These are phyloP conservation scores for Acacia confusa DNA, from an alignment of 306 rosid species.

Conservation along the genomic window DNA sequence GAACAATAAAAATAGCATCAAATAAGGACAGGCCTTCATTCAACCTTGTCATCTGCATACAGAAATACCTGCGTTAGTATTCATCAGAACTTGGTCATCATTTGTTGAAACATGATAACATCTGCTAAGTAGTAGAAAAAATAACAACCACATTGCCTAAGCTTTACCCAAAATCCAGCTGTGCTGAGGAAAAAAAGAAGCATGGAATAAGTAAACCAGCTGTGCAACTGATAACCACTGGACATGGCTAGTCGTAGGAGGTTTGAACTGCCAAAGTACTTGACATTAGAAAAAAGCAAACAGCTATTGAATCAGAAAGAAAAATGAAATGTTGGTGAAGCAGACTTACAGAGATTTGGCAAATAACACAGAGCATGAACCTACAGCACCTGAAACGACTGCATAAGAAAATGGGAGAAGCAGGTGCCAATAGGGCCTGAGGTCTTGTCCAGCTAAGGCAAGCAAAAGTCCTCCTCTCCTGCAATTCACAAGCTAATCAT, in stretches of 20 bases:
- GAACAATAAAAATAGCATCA: slow-evolving; percentile 96
- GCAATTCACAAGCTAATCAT: slow-evolving; percentile 36
- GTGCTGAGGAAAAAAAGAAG: slow-evolving; percentile 93
- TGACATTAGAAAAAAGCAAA: slow-evolving; percentile 25
- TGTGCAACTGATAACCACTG: slow-evolving; percentile 78
- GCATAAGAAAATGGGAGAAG: slow-evolving; percentile 91
- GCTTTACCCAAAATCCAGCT: slow-evolving; percentile 96
- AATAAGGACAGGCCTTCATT: slow-evolving; percentile 92
- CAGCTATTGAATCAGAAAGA: slow-evolving; percentile 24
- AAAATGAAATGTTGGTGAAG: slow-evolving; percentile 28
- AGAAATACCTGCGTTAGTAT: slow-evolving; percentile 13
- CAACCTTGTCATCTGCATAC: slow-evolving; percentile 92
- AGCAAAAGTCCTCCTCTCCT: slow-evolving; percentile 84
- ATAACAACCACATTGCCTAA: slow-evolving; percentile 2
- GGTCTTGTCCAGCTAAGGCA: slow-evolving; percentile 79
- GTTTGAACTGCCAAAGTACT: slow-evolving; percentile 64
- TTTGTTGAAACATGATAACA: not conserved
- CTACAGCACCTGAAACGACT: slow-evolving; percentile 94
- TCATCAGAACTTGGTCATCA: not conserved
- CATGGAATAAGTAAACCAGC: slow-evolving; percentile 94
- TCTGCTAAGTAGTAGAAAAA: not conserved
- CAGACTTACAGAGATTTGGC: slow-evolving; percentile 95
- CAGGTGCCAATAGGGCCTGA: slow-evolving; percentile 80
- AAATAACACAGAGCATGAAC: slow-evolving; percentile 95
- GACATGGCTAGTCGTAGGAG: slow-evolving; percentile 88